A percentile compares a stretch with the other conserved stretches of the same genome.
Evolutionary conservation across 495 filamentous ascomycete genomes (phyloP).

Genomic region (Daldinia loculata): DNA sequence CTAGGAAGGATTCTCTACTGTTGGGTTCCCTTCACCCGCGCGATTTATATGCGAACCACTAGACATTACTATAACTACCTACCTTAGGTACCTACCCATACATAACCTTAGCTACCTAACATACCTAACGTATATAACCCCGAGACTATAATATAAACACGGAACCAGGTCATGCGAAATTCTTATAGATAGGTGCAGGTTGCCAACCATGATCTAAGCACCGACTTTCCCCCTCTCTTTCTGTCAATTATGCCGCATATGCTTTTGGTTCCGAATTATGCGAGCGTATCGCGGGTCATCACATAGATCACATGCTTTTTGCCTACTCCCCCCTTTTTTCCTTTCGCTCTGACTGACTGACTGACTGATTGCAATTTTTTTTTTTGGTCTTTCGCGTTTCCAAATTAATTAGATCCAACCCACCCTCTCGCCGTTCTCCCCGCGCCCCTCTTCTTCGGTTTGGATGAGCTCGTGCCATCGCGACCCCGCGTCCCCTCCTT

Average conservation of each 20-base stretch:
- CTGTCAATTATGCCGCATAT: background rate
- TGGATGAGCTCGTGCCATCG: conserved; percentile 2
- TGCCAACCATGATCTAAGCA: background rate
- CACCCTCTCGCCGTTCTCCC: background rate
- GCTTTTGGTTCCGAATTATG: background rate
- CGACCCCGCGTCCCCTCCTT: background rate
- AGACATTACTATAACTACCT: background rate
- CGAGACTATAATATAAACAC: background rate
- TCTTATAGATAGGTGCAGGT: background rate
- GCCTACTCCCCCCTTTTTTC: background rate
- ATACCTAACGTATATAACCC: background rate
- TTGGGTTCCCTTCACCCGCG: conserved; percentile 1
- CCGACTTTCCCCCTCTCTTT: background rate
- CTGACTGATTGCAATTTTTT: background rate
- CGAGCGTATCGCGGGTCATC: background rate
- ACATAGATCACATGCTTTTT: background rate
- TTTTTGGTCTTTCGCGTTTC: background rate
- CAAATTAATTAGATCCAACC: conserved; percentile 21
- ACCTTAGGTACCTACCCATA: too few relatives aligned
- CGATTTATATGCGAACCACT: background rate
- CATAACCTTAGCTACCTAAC: background rate
- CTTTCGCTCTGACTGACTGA: background rate
- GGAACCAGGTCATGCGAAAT: background rate
- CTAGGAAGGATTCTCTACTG: background rate
- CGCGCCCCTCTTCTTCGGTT: background rate